Evolutionary conservation across 495 filamentous ascomycete species (phyloP), one percentile per base, ranked within the genome.

Genomic region (Podospora pseudopauciseta): DNA sequence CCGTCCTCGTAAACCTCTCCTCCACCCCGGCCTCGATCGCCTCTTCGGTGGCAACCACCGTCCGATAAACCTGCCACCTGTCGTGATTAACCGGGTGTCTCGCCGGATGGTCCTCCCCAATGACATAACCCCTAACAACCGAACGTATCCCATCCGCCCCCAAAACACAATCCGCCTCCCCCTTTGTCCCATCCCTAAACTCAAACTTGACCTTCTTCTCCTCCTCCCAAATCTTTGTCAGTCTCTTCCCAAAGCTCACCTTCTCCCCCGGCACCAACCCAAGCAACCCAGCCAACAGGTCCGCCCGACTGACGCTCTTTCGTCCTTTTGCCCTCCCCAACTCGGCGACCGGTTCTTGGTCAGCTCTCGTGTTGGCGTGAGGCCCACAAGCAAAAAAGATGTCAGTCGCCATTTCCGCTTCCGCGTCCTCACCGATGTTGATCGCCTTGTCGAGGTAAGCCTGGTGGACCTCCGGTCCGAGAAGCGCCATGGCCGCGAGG

Each of bases 101-200:
- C 26, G 80, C 79, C 4, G 78, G 77, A 63, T 82, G 79, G 34
- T 76, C 65, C 32, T 72, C 54, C 0, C 80, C 79, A 6, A 83
- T 71, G 15, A 85, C 65, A 68, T 82, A 75, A 55, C 59, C 60
- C 4, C 83, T 77, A n/a, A 78, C 78, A 15, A 71, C 53, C 60
- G 74, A 77, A 49, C 82, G 81, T n/a, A 85, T 79, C 28, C 83
- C 83, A 64, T 85, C 83, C n/a, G 80, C 81, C 1, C 77, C 80
- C 2, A 85, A 65, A 56, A 85, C 67, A 27, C 78, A 74, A 64
- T 82, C 76, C 3, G 63, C 79, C 11, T 66, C 44, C 4, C 65
- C 71, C 4, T 67, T 27, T n/a, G 74, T 75, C 0, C 75, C 76
- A 59, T 82, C 77, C n/a, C 68, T 64, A 68, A 82, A 82, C 23